A percentile compares a stretch with the other conserved stretches of the same genome.
Evolutionary conservation across 2,329 filamentous ascomycete species (phyloP).

Genomic region (Colletotrichum incanum): DNA sequence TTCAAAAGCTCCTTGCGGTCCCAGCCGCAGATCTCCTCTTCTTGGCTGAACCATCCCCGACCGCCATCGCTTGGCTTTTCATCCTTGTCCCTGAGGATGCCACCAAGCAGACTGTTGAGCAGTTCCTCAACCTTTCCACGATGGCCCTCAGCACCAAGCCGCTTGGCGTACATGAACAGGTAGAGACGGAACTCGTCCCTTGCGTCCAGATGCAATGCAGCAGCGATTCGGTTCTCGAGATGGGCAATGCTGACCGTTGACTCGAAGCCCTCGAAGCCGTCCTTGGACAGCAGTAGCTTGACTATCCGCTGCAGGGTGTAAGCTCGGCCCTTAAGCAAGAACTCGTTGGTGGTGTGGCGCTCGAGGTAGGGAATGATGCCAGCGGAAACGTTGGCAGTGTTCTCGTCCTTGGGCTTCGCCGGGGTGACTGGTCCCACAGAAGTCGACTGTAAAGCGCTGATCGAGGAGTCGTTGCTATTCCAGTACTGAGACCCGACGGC

Average conservation of each 20-base stretch:
- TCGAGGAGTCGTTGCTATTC: conserved; percentile 95
- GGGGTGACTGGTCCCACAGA: conserved; percentile 73
- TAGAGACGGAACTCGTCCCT: conserved; percentile 95
- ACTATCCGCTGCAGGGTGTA: conserved; percentile 93
- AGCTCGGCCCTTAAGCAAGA: conserved; percentile 90
- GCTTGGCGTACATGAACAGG: conserved; percentile 98
- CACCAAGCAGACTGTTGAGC: conserved; percentile 84
- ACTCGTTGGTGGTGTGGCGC: conserved; percentile 94
- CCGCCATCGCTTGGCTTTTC: conserved; percentile 62
- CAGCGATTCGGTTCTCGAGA: conserved; percentile 94
- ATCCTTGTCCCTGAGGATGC: conserved; percentile 73
- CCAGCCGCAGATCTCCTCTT: conserved; percentile 90
- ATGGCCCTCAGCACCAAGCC: conserved; percentile 90
- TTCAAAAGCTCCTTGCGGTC: conserved; percentile 88
- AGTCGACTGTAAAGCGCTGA: conserved; percentile 83
- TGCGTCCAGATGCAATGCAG: conserved; percentile 86
- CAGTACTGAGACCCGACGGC: conserved; percentile 98
- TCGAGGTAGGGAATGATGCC: conserved; percentile 95
- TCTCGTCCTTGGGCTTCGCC: conserved; percentile 61
- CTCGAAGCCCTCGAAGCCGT: conserved; percentile 94
- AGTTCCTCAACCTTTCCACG: conserved; percentile 94
- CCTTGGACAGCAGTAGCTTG: conserved; percentile 88
- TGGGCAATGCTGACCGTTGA: conserved; percentile 93
- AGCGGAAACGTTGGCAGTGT: conserved; percentile 79
- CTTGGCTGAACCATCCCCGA: conserved; percentile 76